Conservation (phyloP, 2,329 filamentous ascomycete genomes). For the Paramyrothecium sp. region DNA sequence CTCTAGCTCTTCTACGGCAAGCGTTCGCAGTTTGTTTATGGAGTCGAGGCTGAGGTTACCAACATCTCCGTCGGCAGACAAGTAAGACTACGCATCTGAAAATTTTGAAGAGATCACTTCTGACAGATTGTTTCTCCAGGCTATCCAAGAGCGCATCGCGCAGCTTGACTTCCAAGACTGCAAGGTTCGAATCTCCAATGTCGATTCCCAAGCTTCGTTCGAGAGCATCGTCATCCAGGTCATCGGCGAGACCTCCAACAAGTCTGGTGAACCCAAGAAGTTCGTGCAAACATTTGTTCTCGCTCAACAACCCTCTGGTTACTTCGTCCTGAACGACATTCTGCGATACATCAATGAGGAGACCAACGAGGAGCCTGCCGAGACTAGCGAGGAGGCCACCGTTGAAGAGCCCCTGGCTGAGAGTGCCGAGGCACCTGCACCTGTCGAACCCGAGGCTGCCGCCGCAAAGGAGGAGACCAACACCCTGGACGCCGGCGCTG, state of each 20-base stretch:
- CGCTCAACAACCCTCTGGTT: conserved; percentile 91
- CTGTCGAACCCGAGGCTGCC: conserved; percentile 30
- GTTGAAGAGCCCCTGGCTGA: conserved; percentile 27
- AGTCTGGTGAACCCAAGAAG: conserved; percentile 85
- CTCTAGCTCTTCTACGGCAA: conserved; percentile 88
- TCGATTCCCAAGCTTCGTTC: conserved; percentile 91
- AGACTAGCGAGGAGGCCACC: conserved; percentile 29
- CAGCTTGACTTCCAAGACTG: conserved; percentile 91
- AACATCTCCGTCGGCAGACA: conserved; percentile 83
- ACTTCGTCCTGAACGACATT: conserved; percentile 98
- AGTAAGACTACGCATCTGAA: conserved; percentile 43
- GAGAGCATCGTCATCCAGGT: conserved; percentile 97
- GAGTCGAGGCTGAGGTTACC: conserved; percentile 84
- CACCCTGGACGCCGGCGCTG: conserved; percentile 46
- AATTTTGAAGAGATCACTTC: conserved; percentile 4
- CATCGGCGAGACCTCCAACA: conserved; percentile 97
- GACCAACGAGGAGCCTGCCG: conserved; percentile 63
- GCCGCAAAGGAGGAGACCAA: conserved; percentile 23
- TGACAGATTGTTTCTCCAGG: conserved; percentile 46
- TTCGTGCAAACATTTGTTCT: conserved; percentile 98
- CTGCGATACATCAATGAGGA: conserved; percentile 90
- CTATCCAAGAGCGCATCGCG: conserved; percentile 93
- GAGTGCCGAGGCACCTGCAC: conserved; percentile 21
- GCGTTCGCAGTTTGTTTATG: conserved; percentile 91
- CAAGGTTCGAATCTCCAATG: conserved; percentile 97